phyloP scores from a whole-genome alignment of 2,329 filamentous ascomycete species.

The Alternaria sp. region DNA sequence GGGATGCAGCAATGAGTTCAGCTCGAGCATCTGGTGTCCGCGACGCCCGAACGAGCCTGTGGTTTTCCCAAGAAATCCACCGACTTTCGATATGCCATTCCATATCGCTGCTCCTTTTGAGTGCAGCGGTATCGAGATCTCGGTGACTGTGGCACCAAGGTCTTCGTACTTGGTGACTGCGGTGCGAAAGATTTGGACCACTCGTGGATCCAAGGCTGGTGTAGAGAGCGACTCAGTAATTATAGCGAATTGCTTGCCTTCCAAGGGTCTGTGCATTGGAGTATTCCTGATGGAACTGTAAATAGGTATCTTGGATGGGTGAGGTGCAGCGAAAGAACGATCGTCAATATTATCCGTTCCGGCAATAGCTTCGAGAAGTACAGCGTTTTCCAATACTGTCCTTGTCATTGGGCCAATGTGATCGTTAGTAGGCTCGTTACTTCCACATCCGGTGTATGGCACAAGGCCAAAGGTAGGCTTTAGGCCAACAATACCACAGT shows the following conservation, averaged over 20 bases:
- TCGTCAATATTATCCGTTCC: slow-evolving; percentile 60
- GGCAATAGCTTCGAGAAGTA: slow-evolving; percentile 54
- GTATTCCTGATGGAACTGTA: slow-evolving; percentile 33
- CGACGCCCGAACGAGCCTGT: slow-evolving; percentile 52
- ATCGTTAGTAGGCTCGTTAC: slow-evolving; percentile 59
- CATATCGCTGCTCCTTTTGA: slow-evolving; percentile 58
- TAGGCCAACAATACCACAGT: slow-evolving; percentile 52
- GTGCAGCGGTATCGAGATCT: slow-evolving; percentile 60
- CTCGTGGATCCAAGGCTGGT: slow-evolving; percentile 48
- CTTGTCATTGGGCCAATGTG: slow-evolving; percentile 56
- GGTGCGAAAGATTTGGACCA: slow-evolving; percentile 51
- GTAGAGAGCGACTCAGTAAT: slow-evolving; percentile 37
- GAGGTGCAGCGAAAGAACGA: slow-evolving; percentile 42
- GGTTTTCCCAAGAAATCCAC: slow-evolving; percentile 52
- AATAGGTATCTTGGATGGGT: slow-evolving; percentile 27
- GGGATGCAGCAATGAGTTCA: slow-evolving; percentile 57
- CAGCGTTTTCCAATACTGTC: slow-evolving; percentile 52
- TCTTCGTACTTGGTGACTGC: slow-evolving; percentile 52
- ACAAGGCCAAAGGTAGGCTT: slow-evolving; percentile 62
- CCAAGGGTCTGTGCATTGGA: slow-evolving; percentile 23
- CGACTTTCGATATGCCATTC: slow-evolving; percentile 54
- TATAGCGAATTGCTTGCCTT: slow-evolving; percentile 38
- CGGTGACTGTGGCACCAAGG: slow-evolving; percentile 58
- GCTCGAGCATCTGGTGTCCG: slow-evolving; percentile 58
- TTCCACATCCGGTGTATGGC: slow-evolving; percentile 59